Percentiles rank a stretch among this genome's conserved stretches.
Conservation (phyloP, 768 basidiomycete species). For the Grammothele lineata region DNA sequence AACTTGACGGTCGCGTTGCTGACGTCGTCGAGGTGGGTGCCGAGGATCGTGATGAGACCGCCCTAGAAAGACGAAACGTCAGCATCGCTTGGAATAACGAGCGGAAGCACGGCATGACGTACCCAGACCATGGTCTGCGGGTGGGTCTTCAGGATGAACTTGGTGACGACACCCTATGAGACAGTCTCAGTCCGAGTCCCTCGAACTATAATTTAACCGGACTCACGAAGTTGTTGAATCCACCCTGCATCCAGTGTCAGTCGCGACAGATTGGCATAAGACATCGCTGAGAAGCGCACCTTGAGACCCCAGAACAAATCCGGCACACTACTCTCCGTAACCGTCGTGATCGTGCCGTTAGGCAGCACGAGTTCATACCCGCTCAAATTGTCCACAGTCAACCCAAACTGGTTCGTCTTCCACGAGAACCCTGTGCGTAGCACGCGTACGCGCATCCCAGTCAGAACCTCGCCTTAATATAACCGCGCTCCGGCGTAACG, state of each 20-base stretch:
- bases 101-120: conserved; percentile 13
- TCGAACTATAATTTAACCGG: too few species aligned
- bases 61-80: conserved; percentile 32
- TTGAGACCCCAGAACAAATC: conserved; percentile 45
- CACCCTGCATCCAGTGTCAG: conserved; percentile 38
- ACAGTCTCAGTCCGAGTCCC: background rate
- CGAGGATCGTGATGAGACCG: conserved; percentile 37
- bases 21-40: conserved; percentile 17
- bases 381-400: conserved; percentile 52
- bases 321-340: conserved; percentile 29
- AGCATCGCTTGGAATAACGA: background rate
- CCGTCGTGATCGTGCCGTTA: conserved; percentile 37
- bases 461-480: too few species aligned
- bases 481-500: too few species aligned
- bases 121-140: conserved; percentile 62
- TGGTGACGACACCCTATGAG: conserved; percentile 53
- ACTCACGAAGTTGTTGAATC: conserved; percentile 54
- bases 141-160: conserved; percentile 48
- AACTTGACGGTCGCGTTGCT: conserved; percentile 38
- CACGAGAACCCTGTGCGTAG: conserved; percentile 55
- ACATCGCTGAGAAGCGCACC: conserved; percentile 20
- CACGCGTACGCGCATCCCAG: too few species aligned
- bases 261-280: background rate
- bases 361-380: conserved; percentile 56
- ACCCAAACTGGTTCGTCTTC: conserved; percentile 56